phyloP scores from a whole-genome alignment of 768 basidiomycete genomes.

The Pulveroboletus sp. region DNA sequence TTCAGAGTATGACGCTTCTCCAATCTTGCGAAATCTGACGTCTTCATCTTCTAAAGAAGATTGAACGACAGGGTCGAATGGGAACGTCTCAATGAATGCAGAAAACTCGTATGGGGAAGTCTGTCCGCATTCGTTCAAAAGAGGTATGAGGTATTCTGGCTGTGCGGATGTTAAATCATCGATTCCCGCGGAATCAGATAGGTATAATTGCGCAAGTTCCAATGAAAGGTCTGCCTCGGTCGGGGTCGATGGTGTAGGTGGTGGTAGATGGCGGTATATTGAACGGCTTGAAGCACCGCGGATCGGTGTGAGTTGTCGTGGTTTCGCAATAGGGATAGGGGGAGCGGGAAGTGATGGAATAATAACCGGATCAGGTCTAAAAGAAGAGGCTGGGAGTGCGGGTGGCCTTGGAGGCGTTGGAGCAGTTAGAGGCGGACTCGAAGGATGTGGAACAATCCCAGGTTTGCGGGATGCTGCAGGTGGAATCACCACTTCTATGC shows the following conservation, averaged over 20 bases:
- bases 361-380: neutral
- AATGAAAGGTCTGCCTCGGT: constrained; percentile 45
- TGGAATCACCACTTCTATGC: constrained; percentile 44
- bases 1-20: constrained; percentile 95
- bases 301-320: constrained; percentile 70
- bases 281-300: constrained; percentile 39
- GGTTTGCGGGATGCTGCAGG: constrained; percentile 23
- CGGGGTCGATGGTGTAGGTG: constrained; percentile 55
- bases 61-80: constrained; percentile 63
- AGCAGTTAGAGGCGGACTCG: constrained; percentile 1
- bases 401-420: constrained; percentile 5
- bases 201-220: constrained; percentile 37
- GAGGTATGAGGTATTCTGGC: constrained; percentile 55
- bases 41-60: constrained; percentile 29
- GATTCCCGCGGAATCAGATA: constrained; percentile 47
- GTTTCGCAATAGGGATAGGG: constrained; percentile 31
- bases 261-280: constrained; percentile 36
- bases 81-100: constrained; percentile 78
- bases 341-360: constrained; percentile 6
- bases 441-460: constrained; percentile 14
- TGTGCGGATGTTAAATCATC: constrained; percentile 39
- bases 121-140: constrained; percentile 72
- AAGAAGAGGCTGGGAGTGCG: neutral
- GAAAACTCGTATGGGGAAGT: constrained; percentile 71
- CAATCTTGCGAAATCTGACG: constrained; percentile 72